Evolutionary conservation across 495 filamentous ascomycete genomes (phyloP).

Genomic region (Endocarpon pusillum): DNA sequence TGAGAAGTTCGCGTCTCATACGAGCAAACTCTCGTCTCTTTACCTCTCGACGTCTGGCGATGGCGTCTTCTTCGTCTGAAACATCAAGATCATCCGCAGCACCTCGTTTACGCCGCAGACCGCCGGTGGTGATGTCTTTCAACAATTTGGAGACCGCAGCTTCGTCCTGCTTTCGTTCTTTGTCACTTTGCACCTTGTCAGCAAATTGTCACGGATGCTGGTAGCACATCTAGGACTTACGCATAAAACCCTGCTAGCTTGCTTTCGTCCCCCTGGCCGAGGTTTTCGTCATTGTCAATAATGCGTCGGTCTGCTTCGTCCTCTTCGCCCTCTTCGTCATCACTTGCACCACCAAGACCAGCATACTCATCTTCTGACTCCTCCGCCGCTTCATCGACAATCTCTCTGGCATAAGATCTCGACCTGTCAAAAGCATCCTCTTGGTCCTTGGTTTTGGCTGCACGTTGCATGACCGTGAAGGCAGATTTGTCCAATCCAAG

Average conservation of each 20-base stretch:
- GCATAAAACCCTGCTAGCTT: constrained; percentile 75
- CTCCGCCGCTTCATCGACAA: constrained; percentile 84
- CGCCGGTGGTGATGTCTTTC: constrained; percentile 78
- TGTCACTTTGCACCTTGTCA: constrained; percentile 29
- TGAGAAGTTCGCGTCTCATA: constrained; percentile 76
- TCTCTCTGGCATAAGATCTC: constrained; percentile 71
- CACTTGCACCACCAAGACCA: constrained; percentile 76
- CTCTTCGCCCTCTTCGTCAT: constrained; percentile 66
- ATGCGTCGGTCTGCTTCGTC: constrained; percentile 53
- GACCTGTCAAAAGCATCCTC: constrained; percentile 53
- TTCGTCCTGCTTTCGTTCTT: constrained; percentile 52
- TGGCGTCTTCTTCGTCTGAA: constrained; percentile 75
- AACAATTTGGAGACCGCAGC: constrained; percentile 78
- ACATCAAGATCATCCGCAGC: constrained; percentile 61
- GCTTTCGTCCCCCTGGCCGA: constrained; percentile 57
- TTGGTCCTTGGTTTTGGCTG: constrained; percentile 33
- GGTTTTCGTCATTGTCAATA: constrained; percentile 80
- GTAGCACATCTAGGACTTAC: constrained; percentile 34
- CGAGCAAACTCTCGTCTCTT: constrained; percentile 80
- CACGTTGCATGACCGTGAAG: constrained; percentile 65
- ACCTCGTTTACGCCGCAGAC: constrained; percentile 60
- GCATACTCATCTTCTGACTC: constrained; percentile 99
- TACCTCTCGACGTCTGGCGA: constrained; percentile 53
- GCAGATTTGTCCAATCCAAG: constrained; percentile 35
- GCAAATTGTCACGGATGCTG: constrained; percentile 1